Conservation (phyloP, 2,329 filamentous ascomycete genomes). For the Colletotrichum sp. region DNA sequence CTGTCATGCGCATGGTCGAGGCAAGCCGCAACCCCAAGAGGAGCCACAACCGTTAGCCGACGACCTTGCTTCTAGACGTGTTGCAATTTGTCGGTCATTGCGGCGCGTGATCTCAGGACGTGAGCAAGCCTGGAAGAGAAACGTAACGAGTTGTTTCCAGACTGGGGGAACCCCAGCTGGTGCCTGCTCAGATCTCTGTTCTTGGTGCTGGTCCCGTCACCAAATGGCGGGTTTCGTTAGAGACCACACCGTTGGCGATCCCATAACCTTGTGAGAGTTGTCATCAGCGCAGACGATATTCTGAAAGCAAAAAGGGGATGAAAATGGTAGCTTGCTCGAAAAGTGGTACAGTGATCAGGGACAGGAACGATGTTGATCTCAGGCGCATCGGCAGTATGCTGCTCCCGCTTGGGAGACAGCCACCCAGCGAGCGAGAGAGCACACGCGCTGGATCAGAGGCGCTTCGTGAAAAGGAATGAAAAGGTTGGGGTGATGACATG, state of each 20-base stretch:
- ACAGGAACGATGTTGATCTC: background rate
- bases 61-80: conserved; percentile 6
- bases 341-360: background rate
- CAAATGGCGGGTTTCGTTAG: conserved; percentile 11
- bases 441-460: background rate
- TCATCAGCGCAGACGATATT: conserved; percentile 26
- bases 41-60: conserved; percentile 1
- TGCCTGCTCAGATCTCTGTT: conserved; percentile 41
- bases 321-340: background rate
- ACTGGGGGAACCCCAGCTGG: background rate
- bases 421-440: background rate
- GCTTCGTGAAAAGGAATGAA: background rate
- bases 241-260: conserved; percentile 13
- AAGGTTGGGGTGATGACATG: background rate
- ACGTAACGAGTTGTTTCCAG: background rate
- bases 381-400: background rate
- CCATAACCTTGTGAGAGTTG: conserved; percentile 20
- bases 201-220: conserved; percentile 28
- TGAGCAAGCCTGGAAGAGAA: background rate
- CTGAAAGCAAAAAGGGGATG: background rate
- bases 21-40: conserved; percentile 4
- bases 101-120: conserved; percentile 15
- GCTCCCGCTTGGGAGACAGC: background rate
- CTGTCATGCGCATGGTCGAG: conserved; percentile 20
- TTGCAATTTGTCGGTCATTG: conserved; percentile 26